Evolutionary conservation across 345 rosid species (phyloP).

Genomic region (Lenwebbia sp.): DNA sequence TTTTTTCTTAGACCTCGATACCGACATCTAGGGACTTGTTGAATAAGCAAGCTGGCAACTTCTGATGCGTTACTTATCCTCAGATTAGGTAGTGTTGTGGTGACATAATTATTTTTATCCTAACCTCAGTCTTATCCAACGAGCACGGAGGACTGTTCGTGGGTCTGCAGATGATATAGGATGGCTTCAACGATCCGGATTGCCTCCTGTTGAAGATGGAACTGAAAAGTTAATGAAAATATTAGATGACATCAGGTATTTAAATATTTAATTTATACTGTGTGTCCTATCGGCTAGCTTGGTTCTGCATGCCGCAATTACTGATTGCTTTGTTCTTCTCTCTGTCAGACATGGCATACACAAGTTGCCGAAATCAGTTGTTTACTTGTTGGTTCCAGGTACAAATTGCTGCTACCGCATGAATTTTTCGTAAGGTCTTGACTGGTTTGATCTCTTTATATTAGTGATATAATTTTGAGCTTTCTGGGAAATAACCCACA

Average conservation of each 20-base stretch:
- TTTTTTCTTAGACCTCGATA: not conserved
- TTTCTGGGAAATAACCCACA: not conserved
- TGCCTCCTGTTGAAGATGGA: slow-evolving; percentile 91
- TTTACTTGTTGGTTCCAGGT: slow-evolving; percentile 94
- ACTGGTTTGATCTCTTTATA: not conserved
- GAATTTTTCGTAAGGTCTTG: not conserved
- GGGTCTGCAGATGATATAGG: slow-evolving; percentile 98
- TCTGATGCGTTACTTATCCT: not conserved
- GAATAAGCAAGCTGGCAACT: not conserved
- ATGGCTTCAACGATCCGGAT: slow-evolving; percentile 65
- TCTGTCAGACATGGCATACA: slow-evolving; percentile 89
- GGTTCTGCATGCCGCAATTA: slow-evolving; percentile 3
- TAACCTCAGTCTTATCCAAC: slow-evolving; percentile 63
- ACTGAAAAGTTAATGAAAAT: slow-evolving; percentile 65
- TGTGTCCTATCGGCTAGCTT: not conserved
- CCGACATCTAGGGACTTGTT: not conserved
- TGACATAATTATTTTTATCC: not conserved
- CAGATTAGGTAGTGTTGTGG: not conserved
- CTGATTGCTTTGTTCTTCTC: slow-evolving; percentile 5
- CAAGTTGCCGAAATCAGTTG: slow-evolving; percentile 69
- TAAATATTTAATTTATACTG: slow-evolving; percentile 1
- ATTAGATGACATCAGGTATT: slow-evolving; percentile 74
- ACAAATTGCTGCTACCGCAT: slow-evolving; percentile 5
- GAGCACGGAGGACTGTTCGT: slow-evolving; percentile 82
- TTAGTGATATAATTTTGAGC: not conserved